Evolutionary conservation across 2,329 filamentous ascomycete genomes (phyloP), one percentile per base, ranked within the genome.

Genomic region (Cladosporium sphaerospermum): DNA sequence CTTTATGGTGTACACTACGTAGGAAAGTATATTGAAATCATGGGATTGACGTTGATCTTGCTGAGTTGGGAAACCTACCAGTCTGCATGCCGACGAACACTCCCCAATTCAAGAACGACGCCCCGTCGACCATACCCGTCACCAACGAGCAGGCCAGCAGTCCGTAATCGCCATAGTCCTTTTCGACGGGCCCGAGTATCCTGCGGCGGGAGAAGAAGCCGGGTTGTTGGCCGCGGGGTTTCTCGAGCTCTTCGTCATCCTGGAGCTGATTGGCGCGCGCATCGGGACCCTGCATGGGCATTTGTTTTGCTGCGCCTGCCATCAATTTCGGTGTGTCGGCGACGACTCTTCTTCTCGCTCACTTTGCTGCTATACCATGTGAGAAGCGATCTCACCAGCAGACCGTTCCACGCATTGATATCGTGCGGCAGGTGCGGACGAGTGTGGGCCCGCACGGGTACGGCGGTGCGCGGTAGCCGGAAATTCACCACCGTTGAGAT

Each of bases 21-120:
- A 28, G 23, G 7, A 28, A 5, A 28, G 4, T 39, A 18, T 14
- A 11, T 39, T 13, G 36, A n/a, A 39, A 14, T 36, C 34, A 36
- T 36, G 34, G 7, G n/a, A 11, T 11, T 36, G 34, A 4, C n/a
- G 34, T 36, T 36, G 34, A n/a, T 11, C n/a, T 11, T 36, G 34
- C n/a, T n/a, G 19, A 33, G 3, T 47, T 6, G 37, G 23, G 23
- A 14, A 3, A 62, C 60, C 53, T 63, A 75, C 74, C 75, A 19
- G 76, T 79, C 60, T 78, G 76, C 76, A 78, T 79, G 14, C 70
- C 72, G 32, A 77, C 74, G 54, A 79, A 79, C 49, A 73, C 74
- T 19, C 65, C 69, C 68, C 72, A 78, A 49, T 75, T 74, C 59
- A 73, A 73, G 61, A 76, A 78, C 2, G 70, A 66, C 36, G 70